A percentile compares a stretch with the other conserved stretches of the same genome.
Evolutionary conservation across 441 rosid species (phyloP).

Genomic region (Mallotus japonicus): DNA sequence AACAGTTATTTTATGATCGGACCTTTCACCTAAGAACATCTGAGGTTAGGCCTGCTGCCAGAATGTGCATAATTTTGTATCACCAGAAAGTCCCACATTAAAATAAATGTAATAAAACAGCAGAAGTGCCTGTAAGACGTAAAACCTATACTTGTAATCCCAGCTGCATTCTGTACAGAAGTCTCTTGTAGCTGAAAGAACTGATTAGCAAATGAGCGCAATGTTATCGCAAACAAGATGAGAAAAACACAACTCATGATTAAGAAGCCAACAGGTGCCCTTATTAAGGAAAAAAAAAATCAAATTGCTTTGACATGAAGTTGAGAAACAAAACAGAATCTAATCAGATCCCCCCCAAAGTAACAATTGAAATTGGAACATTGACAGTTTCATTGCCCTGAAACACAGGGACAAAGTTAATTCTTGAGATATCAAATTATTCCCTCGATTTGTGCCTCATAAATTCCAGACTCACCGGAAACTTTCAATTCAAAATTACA

Average conservation of each 20-base stretch:
- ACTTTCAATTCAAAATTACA: conserved; percentile 4
- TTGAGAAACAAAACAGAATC: background rate
- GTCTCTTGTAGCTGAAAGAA: background rate
- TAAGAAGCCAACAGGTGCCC: background rate
- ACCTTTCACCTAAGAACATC: no score
- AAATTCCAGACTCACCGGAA: conserved; percentile 5
- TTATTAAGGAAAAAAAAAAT: background rate
- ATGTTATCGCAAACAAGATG: background rate
- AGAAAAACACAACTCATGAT: background rate
- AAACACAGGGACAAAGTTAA: background rate
- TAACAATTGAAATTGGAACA: background rate
- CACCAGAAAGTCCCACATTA: no score
- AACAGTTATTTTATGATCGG: no score
- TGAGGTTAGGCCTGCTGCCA: no score
- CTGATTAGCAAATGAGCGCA: background rate
- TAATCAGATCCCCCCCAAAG: background rate
- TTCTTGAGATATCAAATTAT: conserved; percentile 15
- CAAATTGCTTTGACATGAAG: background rate
- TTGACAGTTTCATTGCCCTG: background rate
- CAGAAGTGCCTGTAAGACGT: no score
- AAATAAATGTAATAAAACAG: no score
- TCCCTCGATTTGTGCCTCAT: conserved; percentile 16
- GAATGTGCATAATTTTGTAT: no score
- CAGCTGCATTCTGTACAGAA: background rate
- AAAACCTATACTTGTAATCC: no score